phyloP scores from a whole-genome alignment of 768 basidiomycete species.

The Butyriboletus loyo region DNA sequence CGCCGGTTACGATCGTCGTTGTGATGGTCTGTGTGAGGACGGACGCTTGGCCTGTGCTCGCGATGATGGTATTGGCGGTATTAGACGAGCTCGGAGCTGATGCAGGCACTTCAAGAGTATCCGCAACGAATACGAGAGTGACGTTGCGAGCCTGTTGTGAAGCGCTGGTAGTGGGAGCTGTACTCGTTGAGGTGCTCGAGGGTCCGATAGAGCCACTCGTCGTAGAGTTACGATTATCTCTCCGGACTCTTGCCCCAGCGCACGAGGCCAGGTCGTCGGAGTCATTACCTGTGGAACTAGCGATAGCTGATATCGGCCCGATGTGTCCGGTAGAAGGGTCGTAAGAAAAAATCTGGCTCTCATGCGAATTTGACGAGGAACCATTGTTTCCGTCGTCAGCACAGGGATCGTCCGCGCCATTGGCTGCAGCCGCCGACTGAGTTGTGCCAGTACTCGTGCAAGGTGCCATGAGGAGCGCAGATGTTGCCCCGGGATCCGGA shows the following conservation, averaged over 20 bases:
- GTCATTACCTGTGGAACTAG: conserved; percentile 24
- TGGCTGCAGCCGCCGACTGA: not conserved
- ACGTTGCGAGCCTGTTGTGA: conserved; percentile 36
- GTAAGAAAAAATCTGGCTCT: conserved; percentile 61
- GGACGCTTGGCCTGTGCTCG: not conserved
- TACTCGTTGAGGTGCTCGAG: conserved; percentile 18
- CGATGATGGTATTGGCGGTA: not conserved
- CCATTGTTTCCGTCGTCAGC: not conserved
- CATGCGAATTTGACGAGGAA: conserved; percentile 23
- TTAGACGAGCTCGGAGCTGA: not conserved
- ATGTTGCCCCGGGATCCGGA: conserved; percentile 43
- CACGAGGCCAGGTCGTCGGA: not conserved
- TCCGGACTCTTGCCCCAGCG: conserved; percentile 10
- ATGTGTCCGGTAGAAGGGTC: conserved; percentile 46
- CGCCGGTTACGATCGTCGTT: conserved; percentile 17
- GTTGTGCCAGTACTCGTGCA: conserved; percentile 47
- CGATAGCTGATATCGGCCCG: conserved; percentile 48
- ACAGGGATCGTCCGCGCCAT: conserved; percentile 10
- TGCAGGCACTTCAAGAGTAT: conserved; percentile 29
- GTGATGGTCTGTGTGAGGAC: conserved; percentile 28
- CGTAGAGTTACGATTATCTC: conserved; percentile 8
- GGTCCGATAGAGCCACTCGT: conserved; percentile 6
- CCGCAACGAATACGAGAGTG: conserved; percentile 51
- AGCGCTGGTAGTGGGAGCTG: conserved; percentile 6
- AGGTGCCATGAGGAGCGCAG: conserved; percentile 47